Evolutionary conservation across 2,329 filamentous ascomycete species (phyloP).

Genomic region (Paecilomyces variotii): DNA sequence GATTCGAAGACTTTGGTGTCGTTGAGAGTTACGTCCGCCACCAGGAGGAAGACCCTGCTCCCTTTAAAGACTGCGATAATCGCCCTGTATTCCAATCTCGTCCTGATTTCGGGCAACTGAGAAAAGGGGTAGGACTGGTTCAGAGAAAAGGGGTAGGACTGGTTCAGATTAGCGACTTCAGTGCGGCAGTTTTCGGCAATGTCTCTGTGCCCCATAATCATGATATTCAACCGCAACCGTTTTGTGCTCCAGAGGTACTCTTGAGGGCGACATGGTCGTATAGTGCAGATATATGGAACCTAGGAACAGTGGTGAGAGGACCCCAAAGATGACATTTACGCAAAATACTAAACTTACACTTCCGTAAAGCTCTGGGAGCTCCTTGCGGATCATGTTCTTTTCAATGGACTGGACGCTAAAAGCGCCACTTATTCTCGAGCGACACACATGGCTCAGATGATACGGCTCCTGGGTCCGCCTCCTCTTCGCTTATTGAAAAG

Average conservation of each 20-base stretch:
- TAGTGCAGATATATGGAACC: constrained; percentile 28
- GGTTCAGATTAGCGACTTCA: constrained; percentile 21
- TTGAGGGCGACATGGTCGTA: constrained; percentile 22
- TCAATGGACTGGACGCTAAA: constrained; percentile 15
- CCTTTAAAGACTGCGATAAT: constrained; percentile 13
- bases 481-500: constrained; percentile 8
- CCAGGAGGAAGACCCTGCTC: constrained; percentile 8
- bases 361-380: constrained; percentile 23
- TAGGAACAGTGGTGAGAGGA: constrained; percentile 21
- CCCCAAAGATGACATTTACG: background rate
- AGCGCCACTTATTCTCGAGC: constrained; percentile 14
- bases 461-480: constrained; percentile 16
- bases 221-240: constrained; percentile 29
- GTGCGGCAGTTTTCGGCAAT: constrained; percentile 18
- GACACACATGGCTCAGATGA: constrained; percentile 17
- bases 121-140: background rate
- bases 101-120: constrained; percentile 17
- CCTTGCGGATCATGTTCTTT: constrained; percentile 16
- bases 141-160: constrained; percentile 1
- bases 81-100: constrained; percentile 20
- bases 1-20: constrained; percentile 15
- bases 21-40: constrained; percentile 17
- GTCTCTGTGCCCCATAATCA: constrained; percentile 26
- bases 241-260: constrained; percentile 23
- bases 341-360: background rate